Percentiles rank a stretch among this genome's conserved stretches.
phyloP scores from a whole-genome alignment of 345 rosid genomes.

The Euphorbia lathyris region DNA sequence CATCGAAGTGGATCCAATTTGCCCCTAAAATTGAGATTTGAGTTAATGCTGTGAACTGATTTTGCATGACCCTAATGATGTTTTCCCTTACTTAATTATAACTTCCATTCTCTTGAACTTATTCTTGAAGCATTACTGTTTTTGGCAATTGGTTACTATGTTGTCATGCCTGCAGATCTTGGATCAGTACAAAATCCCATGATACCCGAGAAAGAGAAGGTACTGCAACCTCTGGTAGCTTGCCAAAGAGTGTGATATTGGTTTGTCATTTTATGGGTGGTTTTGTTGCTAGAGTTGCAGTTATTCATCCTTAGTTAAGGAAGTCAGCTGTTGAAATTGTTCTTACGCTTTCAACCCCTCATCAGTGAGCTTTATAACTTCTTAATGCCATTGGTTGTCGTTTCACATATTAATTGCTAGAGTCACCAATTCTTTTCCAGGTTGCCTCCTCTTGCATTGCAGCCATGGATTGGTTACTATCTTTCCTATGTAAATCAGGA shows the following conservation, averaged over 20 bases:
- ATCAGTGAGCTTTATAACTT: slow-evolving; percentile 64
- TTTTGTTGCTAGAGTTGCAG: slow-evolving; percentile 97
- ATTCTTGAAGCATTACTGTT: slow-evolving; percentile 10
- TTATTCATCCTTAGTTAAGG: slow-evolving; percentile 73
- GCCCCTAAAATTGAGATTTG: background rate
- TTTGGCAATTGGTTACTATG: slow-evolving; percentile 4
- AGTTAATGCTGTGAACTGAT: background rate
- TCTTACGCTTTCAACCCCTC: slow-evolving; percentile 91
- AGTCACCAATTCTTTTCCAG: slow-evolving; percentile 47
- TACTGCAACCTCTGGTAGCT: slow-evolving; percentile 54
- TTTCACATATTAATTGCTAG: slow-evolving; percentile 25
- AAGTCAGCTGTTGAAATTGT: slow-evolving; percentile 80
- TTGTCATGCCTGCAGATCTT: slow-evolving; percentile 55
- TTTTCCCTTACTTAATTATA: background rate
- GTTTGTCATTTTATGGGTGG: slow-evolving; percentile 99
- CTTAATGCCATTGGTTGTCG: slow-evolving; percentile 18
- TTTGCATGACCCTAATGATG: background rate
- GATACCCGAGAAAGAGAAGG: slow-evolving; percentile 72
- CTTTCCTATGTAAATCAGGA: slow-evolving; percentile 66
- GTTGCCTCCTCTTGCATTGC: slow-evolving; percentile 94
- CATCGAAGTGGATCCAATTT: no score
- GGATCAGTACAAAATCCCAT: slow-evolving; percentile 78
- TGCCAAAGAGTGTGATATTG: slow-evolving; percentile 84
- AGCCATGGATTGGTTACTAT: slow-evolving; percentile 90
- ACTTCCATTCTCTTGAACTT: slow-evolving; percentile 4